Base-by-base conservation (phyloP, 2,329 filamentous ascomycete species). In the Hypomyces rosellus region DNA sequence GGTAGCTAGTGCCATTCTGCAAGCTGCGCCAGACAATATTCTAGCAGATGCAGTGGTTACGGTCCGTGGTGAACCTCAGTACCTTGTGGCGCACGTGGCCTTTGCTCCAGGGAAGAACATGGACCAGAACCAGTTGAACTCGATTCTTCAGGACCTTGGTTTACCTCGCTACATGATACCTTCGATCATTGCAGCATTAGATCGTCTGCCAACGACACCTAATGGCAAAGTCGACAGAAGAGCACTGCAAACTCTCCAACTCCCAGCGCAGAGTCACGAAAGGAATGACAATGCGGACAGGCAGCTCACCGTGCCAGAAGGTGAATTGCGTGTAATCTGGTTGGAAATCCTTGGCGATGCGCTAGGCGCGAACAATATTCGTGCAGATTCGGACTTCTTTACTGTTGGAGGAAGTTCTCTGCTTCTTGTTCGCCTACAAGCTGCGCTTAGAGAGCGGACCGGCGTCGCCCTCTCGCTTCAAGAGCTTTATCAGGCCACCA, bases 361-460 rank as follows among this genome's bases (percentile, higher is more conserved):
- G 9, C 3, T 30, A 11, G 25, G 25, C 6, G 9, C 25, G 25
- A 7, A 30, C 25, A 30, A 30, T 11, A 30, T 30, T 30, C 25
- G 25, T 30, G 3, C 13, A 13, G 42, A 33, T n/a, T 33, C 42
- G 13, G 42, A 45, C 22, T 74, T 75, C 57, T 74, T 73, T 58
- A 48, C 51, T 0, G 52, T 66, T 2, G 72, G 72, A 4, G 72
- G 71, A 3, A 72, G 63, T 49, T 74, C 71, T 0, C 45, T 73
- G 5, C 58, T 71, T 1, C 55, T 74, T 0, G 54, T 73, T 11
- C 51, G 59, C 3, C 62, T 78, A 0, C 66, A 70, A 46, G 44
- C 52, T 0, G 46, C 48, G 0, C 67, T 78, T 22, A 54, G 55
- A 1, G 45, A 63, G 1, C 25, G 25, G 25, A 30, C 25, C 8